phyloP scores from a whole-genome alignment of 306 rosid species.

The Sicyos edulis region DNA sequence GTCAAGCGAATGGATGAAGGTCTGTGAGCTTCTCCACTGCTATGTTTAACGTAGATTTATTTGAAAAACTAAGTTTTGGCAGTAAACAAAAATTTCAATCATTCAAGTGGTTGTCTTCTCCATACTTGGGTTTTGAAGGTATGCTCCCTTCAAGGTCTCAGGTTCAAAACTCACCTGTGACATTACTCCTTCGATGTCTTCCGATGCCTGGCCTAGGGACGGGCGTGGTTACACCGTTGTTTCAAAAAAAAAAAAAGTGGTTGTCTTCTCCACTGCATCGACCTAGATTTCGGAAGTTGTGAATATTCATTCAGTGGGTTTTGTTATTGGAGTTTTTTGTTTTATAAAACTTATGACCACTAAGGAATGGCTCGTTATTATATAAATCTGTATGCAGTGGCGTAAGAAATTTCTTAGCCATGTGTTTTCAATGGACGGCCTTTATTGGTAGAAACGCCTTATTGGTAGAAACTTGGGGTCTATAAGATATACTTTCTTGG shows the following conservation, averaged over 20 bases:
- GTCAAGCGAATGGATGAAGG: conserved; percentile 78
- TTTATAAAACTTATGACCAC: background rate
- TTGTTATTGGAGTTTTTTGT: background rate
- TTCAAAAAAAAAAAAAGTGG: too few relatives aligned
- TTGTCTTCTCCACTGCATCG: background rate
- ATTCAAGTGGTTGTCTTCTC: background rate
- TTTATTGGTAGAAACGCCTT: too few relatives aligned
- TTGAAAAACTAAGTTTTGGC: background rate
- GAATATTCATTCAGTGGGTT: background rate
- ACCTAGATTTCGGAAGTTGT: background rate
- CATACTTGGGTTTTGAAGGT: too few relatives aligned
- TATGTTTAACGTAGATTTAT: background rate
- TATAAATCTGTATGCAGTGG: background rate
- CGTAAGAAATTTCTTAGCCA: background rate
- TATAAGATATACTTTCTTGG: too few relatives aligned
- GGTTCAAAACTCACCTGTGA: too few relatives aligned
- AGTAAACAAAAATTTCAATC: background rate
- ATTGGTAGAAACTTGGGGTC: too few relatives aligned
- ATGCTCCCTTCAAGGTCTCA: too few relatives aligned
- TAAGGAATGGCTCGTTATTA: background rate
- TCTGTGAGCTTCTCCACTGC: conserved; percentile 22
- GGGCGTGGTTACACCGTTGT: too few relatives aligned
- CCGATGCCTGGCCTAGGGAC: too few relatives aligned
- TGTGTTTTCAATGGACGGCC: too few relatives aligned
- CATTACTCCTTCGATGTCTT: too few relatives aligned